phyloP scores from a whole-genome alignment of 768 basidiomycete species.

The Xerocomellus intermedius region DNA sequence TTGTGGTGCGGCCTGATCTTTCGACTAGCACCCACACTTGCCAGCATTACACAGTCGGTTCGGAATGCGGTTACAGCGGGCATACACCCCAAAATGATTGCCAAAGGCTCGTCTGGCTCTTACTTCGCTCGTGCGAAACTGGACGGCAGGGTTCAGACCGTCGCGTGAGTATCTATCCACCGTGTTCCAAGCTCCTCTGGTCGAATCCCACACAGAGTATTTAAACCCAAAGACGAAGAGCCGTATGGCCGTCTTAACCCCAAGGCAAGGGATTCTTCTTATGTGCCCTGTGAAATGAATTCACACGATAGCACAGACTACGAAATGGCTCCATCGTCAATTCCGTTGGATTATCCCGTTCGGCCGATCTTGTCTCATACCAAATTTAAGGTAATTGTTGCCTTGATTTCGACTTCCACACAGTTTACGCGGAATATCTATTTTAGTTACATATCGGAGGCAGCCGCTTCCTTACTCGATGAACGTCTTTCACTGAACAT shows the following conservation, averaged over 20 bases:
- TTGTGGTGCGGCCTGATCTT: conserved; percentile 7
- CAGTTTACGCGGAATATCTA: background rate
- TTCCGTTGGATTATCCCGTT: conserved; percentile 90
- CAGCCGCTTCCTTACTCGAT: conserved; percentile 84
- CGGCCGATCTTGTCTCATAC: conserved; percentile 85
- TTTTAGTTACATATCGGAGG: conserved; percentile 80
- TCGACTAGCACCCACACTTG: conserved; percentile 9
- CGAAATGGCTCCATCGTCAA: conserved; percentile 87
- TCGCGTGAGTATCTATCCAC: conserved; percentile 55
- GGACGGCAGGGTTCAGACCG: conserved; percentile 74
- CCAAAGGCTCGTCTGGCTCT: conserved; percentile 85
- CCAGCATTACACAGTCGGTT: conserved; percentile 61
- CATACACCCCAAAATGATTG: conserved; percentile 87
- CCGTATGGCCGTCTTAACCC: conserved; percentile 88
- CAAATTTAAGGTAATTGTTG: conserved; percentile 68
- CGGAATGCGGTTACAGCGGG: conserved; percentile 70
- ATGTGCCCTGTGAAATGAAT: background rate
- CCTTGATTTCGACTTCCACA: background rate
- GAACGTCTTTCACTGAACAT: conserved; percentile 70
- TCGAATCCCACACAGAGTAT: conserved; percentile 52
- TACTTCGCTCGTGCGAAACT: conserved; percentile 87
- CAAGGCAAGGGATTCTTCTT: conserved; percentile 46
- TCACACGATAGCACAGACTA: conserved; percentile 51
- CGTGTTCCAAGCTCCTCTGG: background rate
- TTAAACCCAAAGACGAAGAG: conserved; percentile 91